Percentiles rank a stretch among this genome's conserved stretches.
Evolutionary conservation across 129 eudicot genomes (phyloP).

Genomic region (Tagetes patula): DNA sequence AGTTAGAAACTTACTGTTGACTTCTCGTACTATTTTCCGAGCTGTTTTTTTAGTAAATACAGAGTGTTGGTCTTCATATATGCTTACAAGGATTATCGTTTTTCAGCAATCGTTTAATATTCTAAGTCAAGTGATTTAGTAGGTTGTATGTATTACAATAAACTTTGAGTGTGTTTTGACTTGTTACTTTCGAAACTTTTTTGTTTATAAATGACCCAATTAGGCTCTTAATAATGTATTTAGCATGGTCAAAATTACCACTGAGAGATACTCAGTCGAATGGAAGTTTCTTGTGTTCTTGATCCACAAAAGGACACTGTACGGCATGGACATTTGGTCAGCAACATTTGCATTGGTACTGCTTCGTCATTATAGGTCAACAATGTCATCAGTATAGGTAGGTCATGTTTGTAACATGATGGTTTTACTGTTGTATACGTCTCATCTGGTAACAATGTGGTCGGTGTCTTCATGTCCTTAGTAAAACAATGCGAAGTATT

Average conservation of each 20-base stretch:
- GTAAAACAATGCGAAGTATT: slow-evolving; percentile 79
- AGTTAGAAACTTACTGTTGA: neutral
- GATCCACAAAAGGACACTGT: no score
- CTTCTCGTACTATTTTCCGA: slow-evolving; percentile 1
- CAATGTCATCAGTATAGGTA: slow-evolving; percentile 70
- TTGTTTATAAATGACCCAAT: neutral
- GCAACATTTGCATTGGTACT: no score
- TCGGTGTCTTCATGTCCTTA: slow-evolving; percentile 74
- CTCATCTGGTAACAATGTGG: slow-evolving; percentile 74
- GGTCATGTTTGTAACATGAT: slow-evolving; percentile 62
- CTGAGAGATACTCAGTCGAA: neutral
- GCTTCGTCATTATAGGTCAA: no score
- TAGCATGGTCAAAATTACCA: neutral
- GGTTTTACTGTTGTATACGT: slow-evolving; percentile 68
- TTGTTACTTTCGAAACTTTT: neutral
- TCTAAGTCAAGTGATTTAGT: no score
- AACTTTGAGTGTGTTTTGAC: neutral
- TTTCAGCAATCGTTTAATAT: neutral
- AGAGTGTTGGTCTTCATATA: neutral
- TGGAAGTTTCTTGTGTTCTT: neutral
- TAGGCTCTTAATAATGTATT: neutral
- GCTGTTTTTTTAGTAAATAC: no score
- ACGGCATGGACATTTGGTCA: no score
- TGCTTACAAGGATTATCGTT: neutral
- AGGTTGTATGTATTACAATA: neutral